phyloP scores from a whole-genome alignment of 2,329 filamentous ascomycete species.

The Coccinonectria pachysandricola region DNA sequence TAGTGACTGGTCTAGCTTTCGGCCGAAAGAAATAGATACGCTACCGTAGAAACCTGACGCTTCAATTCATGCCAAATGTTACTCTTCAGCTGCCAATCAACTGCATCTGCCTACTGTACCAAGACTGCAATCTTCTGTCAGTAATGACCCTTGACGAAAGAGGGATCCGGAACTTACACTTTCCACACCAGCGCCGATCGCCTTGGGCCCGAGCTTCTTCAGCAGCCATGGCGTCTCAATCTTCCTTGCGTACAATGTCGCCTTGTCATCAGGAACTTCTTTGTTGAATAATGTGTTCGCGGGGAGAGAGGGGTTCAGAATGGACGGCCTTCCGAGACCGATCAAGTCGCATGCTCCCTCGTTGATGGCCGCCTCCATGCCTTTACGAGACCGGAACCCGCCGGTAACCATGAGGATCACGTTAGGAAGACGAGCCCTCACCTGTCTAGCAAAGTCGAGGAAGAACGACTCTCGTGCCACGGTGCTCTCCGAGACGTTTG shows the following conservation, averaged over 20 bases:
- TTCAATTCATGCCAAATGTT: no score
- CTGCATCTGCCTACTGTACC: neutral
- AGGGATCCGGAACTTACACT: constrained; percentile 5
- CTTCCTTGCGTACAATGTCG: constrained; percentile 4
- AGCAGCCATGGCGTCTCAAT: constrained; percentile 9
- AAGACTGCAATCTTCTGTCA: neutral
- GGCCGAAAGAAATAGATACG: constrained; percentile 19
- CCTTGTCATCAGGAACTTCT: constrained; percentile 9
- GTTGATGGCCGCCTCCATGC: constrained; percentile 30
- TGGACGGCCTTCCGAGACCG: constrained; percentile 29
- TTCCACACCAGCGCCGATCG: constrained; percentile 11
- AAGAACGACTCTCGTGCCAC: constrained; percentile 56
- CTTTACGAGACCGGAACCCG: constrained; percentile 43
- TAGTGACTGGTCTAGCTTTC: no score
- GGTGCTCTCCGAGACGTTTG: constrained; percentile 32
- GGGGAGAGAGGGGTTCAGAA: constrained; percentile 28
- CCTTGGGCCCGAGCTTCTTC: constrained; percentile 8
- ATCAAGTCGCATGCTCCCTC: constrained; percentile 31
- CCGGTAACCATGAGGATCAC: constrained; percentile 49
- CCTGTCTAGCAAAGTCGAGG: constrained; percentile 49
- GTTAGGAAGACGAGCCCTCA: constrained; percentile 33
- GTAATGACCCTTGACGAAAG: neutral
- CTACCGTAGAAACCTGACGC: no score
- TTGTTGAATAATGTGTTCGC: constrained; percentile 13
- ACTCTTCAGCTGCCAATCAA: no score